Conservation (phyloP, 1,284 basidiomycete genomes). For the Sporisorium scitamineum region DNA sequence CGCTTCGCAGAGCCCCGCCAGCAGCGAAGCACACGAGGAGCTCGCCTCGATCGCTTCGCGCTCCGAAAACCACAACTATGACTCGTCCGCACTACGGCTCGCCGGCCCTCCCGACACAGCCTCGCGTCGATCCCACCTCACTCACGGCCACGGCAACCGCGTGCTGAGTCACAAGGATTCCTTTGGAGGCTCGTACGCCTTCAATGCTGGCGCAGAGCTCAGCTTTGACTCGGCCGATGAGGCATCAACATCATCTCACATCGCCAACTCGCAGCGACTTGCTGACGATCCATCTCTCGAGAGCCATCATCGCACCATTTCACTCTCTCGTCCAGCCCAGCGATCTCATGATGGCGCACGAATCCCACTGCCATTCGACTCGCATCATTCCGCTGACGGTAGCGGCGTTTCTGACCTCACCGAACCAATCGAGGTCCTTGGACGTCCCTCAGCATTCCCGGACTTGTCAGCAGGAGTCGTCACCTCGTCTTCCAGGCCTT, state of each 20-base stretch:
- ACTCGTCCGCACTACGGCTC: slow-evolving; percentile 11
- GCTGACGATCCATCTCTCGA: slow-evolving; percentile 1
- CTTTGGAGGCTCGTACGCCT: slow-evolving; percentile 39
- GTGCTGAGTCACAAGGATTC: slow-evolving; percentile 48
- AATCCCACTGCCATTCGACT: neutral
- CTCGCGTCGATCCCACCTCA: slow-evolving; percentile 22
- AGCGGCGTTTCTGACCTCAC: slow-evolving; percentile 17
- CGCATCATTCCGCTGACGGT: neutral
- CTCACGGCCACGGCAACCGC: slow-evolving; percentile 27
- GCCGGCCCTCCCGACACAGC: slow-evolving; percentile 16
- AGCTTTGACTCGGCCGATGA: slow-evolving; percentile 28
- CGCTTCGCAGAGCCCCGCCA: slow-evolving; percentile 27
- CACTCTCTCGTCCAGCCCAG: slow-evolving; percentile 24
- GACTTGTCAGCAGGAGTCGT: neutral
- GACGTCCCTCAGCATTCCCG: slow-evolving; percentile 18
- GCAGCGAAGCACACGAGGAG: slow-evolving; percentile 45
- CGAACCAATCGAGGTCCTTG: slow-evolving; percentile 41
- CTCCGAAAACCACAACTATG: slow-evolving; percentile 16
- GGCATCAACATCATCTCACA: neutral
- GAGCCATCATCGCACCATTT: slow-evolving; percentile 28
- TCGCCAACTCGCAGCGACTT: slow-evolving; percentile 3
- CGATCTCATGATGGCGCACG: neutral
- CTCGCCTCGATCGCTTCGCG: slow-evolving; percentile 17
- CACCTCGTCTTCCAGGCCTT: slow-evolving; percentile 1
- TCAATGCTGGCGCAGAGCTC: slow-evolving; percentile 15